Conservation (phyloP, 257 asterid genomes). For the Fraxinus americana region DNA sequence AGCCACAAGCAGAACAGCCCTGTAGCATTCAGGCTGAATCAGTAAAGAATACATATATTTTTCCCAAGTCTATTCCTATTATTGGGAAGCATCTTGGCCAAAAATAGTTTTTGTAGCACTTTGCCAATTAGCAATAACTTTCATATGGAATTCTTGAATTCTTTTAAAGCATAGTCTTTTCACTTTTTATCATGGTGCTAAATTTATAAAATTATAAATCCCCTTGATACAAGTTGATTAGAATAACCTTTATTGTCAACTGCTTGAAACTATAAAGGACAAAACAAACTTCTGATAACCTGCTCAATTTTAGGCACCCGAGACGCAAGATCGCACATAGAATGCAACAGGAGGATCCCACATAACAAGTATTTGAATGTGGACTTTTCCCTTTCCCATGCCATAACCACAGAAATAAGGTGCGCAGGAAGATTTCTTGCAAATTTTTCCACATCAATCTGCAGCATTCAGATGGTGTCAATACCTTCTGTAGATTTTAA, state of each 20-base stretch:
- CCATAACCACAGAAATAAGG: constrained; percentile 83
- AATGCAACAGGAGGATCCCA: constrained; percentile 84
- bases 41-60: not conserved
- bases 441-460: constrained; percentile 82
- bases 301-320: constrained; percentile 86
- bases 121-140: not conserved
- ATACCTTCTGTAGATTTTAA: constrained; percentile 2
- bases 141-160: not conserved
- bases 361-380: constrained; percentile 81
- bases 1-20: constrained; percentile 18
- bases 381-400: constrained; percentile 69
- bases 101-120: not conserved
- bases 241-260: not conserved
- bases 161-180: not conserved
- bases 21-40: not conserved
- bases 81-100: not conserved
- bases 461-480: constrained; percentile 36
- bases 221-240: constrained; percentile 12
- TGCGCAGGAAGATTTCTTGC: constrained; percentile 87
- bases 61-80: not conserved
- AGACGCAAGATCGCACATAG: constrained; percentile 86
- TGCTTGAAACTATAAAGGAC: constrained; percentile 12
- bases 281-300: constrained; percentile 48
- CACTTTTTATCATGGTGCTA: not conserved
- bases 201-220: constrained; percentile 8